phyloP scores from a whole-genome alignment of 2,329 filamentous ascomycete genomes.

The Trichoderma harzianum region DNA sequence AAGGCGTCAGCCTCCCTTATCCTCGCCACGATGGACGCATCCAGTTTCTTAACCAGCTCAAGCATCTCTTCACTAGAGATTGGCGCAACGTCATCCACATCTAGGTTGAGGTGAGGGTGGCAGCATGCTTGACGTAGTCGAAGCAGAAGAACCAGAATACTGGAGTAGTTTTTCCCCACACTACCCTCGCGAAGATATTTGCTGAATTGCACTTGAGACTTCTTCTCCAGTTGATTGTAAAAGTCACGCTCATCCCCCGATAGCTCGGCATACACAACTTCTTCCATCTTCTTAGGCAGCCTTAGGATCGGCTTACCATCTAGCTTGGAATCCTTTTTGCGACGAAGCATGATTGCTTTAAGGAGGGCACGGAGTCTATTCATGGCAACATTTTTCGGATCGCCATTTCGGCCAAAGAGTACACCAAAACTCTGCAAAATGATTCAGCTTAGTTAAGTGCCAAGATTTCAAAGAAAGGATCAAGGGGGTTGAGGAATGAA shows the following conservation, averaged over 20 bases:
- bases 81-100: constrained; percentile 36
- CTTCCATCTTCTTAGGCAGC: constrained; percentile 72
- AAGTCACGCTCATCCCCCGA: constrained; percentile 70
- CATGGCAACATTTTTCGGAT: constrained; percentile 64
- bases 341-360: constrained; percentile 76
- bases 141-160: constrained; percentile 75
- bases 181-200: constrained; percentile 68
- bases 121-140: constrained; percentile 72
- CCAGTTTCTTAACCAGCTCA: constrained; percentile 60
- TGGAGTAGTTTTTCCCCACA: constrained; percentile 68
- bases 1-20: constrained; percentile 60
- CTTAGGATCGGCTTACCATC: constrained; percentile 78
- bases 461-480: not conserved
- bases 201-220: constrained; percentile 69
- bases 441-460: constrained; percentile 17
- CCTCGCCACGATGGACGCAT: constrained; percentile 59
- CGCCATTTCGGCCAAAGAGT: constrained; percentile 37
- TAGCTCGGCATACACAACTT: constrained; percentile 71
- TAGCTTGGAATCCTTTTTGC: constrained; percentile 74
- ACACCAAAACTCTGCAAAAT: constrained; percentile 39
- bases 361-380: constrained; percentile 68
- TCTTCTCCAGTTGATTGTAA: constrained; percentile 70
- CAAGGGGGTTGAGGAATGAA: not conserved
- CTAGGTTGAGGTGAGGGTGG: constrained; percentile 31
- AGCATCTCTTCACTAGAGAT: constrained; percentile 50